These are phyloP conservation scores for Pisolithus thermaeus DNA, from an alignment of 1,284 basidiomycete genomes.

Conservation along the genomic window DNA sequence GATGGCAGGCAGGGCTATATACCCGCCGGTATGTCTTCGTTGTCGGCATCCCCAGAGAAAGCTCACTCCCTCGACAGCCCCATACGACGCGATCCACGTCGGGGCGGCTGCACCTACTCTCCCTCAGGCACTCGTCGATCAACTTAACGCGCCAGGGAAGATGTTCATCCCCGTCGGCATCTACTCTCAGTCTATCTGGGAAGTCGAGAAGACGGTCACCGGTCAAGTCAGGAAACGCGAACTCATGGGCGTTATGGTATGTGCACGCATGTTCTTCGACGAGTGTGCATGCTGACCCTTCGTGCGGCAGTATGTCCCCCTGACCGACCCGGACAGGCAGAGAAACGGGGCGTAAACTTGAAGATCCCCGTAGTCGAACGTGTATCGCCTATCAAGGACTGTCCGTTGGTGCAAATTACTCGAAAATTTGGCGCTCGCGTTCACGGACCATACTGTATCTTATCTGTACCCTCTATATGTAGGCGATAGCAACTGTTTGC, in stretches of 20 bases:
- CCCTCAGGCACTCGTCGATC: conserved; percentile 72
- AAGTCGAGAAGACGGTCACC: conserved; percentile 75
- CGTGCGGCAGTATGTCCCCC: not conserved
- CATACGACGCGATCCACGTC: conserved; percentile 90
- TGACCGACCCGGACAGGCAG: not conserved
- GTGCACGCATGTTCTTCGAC: conserved; percentile 23
- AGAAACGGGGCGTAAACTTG: not conserved
- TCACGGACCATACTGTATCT: no score
- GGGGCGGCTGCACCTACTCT: conserved; percentile 84
- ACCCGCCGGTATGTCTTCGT: not conserved
- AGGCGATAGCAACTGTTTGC: no score
- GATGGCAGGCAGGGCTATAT: conserved; percentile 76
- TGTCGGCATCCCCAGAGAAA: not conserved
- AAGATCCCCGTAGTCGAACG: no score
- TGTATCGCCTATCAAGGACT: no score
- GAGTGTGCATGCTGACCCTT: not conserved
- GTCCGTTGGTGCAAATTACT: no score
- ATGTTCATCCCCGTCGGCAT: conserved; percentile 93
- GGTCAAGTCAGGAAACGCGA: conserved; percentile 65
- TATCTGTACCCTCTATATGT: no score
- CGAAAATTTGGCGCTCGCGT: no score
- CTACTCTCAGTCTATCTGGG: conserved; percentile 55
- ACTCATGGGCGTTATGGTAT: conserved; percentile 79
- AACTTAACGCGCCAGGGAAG: conserved; percentile 79
- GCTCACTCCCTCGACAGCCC: conserved; percentile 39